phyloP scores from a whole-genome alignment of 768 basidiomycete species.

The Suillus occidentalis region DNA sequence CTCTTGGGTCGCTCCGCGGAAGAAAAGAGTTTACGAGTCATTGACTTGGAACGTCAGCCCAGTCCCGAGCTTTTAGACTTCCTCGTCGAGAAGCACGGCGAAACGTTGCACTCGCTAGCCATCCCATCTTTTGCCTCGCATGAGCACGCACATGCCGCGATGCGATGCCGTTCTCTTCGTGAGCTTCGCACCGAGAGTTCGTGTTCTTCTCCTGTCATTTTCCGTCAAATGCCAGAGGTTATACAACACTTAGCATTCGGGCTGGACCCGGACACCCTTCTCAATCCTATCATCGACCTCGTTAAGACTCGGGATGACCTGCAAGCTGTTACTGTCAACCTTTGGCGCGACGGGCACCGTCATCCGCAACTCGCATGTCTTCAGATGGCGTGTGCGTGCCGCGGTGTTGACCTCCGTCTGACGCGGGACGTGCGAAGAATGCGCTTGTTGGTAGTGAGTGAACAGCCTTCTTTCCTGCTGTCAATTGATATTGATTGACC shows the following conservation, averaged over 20 bases:
- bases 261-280: constrained; percentile 52
- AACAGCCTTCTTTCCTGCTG: not conserved
- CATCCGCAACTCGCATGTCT: constrained; percentile 54
- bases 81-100: constrained; percentile 49
- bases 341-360: constrained; percentile 51
- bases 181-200: constrained; percentile 59
- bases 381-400: constrained; percentile 63
- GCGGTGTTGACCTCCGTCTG: constrained; percentile 55
- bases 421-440: constrained; percentile 53
- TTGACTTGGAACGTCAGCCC: constrained; percentile 65
- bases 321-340: constrained; percentile 50
- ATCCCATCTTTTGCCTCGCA: constrained; percentile 54
- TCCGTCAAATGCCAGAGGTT: constrained; percentile 47
- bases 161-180: constrained; percentile 49
- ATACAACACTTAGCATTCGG: constrained; percentile 62
- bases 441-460: constrained; percentile 51
- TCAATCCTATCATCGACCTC: constrained; percentile 55
- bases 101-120: constrained; percentile 52
- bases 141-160: constrained; percentile 46
- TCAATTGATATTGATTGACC: not conserved
- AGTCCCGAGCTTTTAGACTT: constrained; percentile 53
- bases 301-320: constrained; percentile 48
- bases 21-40: constrained; percentile 43
- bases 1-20: constrained; percentile 58
- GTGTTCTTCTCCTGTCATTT: constrained; percentile 43